A percentile compares a stretch with the other conserved stretches of the same genome.
These are phyloP conservation scores for Acorus calamus DNA, from an alignment of 106 monocot genomes.

Conservation along the genomic window DNA sequence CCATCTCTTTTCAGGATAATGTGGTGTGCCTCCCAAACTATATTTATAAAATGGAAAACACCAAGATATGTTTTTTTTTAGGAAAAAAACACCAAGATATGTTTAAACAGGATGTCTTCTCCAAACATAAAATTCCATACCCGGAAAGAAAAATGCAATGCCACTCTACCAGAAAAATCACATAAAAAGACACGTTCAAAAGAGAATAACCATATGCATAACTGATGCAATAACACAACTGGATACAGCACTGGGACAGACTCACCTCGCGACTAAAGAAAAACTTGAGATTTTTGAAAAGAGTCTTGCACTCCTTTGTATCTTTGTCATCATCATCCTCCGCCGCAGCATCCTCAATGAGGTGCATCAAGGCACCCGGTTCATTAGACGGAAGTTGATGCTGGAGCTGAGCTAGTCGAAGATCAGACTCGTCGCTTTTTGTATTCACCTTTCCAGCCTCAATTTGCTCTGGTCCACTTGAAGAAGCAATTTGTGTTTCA, in stretches of 20 bases:
- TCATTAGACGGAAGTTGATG: constrained; percentile 68
- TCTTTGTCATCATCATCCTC: constrained; percentile 66
- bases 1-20: no score
- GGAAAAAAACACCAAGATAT: no score
- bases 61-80: no score
- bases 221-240: no score
- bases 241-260: neutral
- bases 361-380: constrained; percentile 85
- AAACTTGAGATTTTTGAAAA: constrained; percentile 74
- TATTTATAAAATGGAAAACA: no score
- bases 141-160: neutral
- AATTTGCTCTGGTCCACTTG: constrained; percentile 18
- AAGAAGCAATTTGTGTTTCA: constrained; percentile 14
- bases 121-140: neutral
- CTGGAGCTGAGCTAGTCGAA: constrained; percentile 73
- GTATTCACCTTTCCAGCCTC: constrained; percentile 10
- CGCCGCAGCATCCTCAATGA: constrained; percentile 51
- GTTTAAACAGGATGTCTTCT: neutral
- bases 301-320: constrained; percentile 68
- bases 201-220: no score
- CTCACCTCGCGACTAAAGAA: constrained; percentile 88
- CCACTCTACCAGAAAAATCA: no score
- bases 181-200: no score
- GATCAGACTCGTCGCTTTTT: constrained; percentile 34
- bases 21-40: no score